phyloP scores from a whole-genome alignment of 805 yeast species.

The Nakazawaea pomicola region DNA sequence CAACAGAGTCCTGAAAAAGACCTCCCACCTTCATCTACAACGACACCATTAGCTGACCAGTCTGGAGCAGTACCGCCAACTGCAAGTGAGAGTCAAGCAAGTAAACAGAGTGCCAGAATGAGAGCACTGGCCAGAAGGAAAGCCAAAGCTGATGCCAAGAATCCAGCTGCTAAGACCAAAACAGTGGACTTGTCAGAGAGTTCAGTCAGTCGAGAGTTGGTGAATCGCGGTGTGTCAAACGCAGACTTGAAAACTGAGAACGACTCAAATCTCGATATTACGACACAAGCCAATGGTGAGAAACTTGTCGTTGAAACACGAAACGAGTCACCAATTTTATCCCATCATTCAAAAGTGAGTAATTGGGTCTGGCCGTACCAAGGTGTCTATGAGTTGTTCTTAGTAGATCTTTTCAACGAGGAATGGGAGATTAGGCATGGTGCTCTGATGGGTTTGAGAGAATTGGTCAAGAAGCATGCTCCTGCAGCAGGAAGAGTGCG shows the following conservation, averaged over 20 bases:
- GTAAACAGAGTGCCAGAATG: conserved; percentile 63
- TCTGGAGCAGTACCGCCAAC: conserved; percentile 6
- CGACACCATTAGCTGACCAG: no score
- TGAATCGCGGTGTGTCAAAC: conserved; percentile 32
- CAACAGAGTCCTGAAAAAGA: no score
- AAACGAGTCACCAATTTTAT: conserved; percentile 55
- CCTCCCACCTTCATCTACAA: no score
- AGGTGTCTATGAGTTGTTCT: conserved; percentile 79
- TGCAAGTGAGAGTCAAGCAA: conserved; percentile 5
- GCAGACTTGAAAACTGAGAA: conserved; percentile 13
- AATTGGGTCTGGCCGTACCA: conserved; percentile 91
- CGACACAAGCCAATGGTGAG: conserved; percentile 74
- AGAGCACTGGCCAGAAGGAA: conserved; percentile 92
- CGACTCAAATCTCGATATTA: conserved; percentile 37
- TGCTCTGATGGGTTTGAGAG: conserved; percentile 87
- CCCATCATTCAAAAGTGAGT: conserved; percentile 65
- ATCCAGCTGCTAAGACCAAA: conserved; percentile 35
- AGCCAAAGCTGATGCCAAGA: conserved; percentile 67
- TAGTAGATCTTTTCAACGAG: conserved; percentile 77
- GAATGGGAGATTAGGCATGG: conserved; percentile 97
- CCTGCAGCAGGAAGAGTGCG: conserved; percentile 76
- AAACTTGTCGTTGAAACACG: conserved; percentile 82
- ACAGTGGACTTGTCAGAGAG: conserved; percentile 71
- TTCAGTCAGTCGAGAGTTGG: conserved; percentile 54
- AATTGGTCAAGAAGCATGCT: conserved; percentile 78